Evolutionary conservation across 2,329 filamentous ascomycete genomes (phyloP).

Genomic region (Penicillium sp.): DNA sequence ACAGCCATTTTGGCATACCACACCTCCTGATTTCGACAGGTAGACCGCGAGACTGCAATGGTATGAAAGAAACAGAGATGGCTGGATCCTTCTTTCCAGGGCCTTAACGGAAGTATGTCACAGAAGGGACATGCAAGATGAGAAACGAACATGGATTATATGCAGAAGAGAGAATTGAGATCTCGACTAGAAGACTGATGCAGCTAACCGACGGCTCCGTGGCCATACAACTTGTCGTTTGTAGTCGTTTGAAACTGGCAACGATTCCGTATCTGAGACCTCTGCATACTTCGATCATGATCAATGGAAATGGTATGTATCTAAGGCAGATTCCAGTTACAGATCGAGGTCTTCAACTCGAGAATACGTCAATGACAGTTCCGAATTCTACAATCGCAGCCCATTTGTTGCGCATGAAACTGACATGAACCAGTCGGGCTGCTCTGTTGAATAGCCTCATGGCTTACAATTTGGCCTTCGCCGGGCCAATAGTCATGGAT

Average conservation of each 20-base stretch:
- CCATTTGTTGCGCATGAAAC: background rate
- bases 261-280: background rate
- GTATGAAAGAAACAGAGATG: background rate
- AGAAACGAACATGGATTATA: too few relatives aligned
- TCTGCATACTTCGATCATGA: background rate
- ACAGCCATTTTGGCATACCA: background rate
- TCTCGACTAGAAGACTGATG: conserved; percentile 4
- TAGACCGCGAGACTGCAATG: background rate
- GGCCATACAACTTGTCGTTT: background rate
- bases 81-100: background rate
- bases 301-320: background rate
- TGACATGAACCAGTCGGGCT: background rate
- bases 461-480: too few relatives aligned
- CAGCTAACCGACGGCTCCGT: background rate
- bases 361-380: background rate
- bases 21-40: background rate
- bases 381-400: background rate
- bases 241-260: background rate
- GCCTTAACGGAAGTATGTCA: background rate
- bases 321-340: background rate
- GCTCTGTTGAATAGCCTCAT: background rate
- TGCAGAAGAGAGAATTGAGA: background rate
- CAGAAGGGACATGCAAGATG: background rate
- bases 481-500: background rate
- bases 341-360: background rate